Conservation (phyloP, 495 filamentous ascomycete species). For the Bacidia rubella region DNA sequence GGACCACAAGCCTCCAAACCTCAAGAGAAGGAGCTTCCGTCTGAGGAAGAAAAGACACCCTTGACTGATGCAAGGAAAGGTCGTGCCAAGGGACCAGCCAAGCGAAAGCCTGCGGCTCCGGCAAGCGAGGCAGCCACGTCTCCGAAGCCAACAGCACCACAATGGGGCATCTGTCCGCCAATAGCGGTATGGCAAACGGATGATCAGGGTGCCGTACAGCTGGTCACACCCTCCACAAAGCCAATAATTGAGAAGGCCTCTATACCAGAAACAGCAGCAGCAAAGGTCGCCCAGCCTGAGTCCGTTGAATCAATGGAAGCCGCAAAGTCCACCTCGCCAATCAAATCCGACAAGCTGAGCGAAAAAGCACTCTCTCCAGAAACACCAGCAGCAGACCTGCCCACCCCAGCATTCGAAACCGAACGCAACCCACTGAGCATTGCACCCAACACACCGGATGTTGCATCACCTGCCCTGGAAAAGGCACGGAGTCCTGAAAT, state of each 20-base stretch:
- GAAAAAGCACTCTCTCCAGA: background rate
- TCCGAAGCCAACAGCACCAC: conserved; percentile 2
- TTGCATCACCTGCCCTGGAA: background rate
- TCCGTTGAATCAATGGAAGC: background rate
- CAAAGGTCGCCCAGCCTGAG: too few species aligned
- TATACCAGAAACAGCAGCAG: background rate
- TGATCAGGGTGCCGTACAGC: conserved; percentile 19
- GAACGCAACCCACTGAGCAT: conserved; percentile 5
- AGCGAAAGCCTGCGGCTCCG: conserved; percentile 51
- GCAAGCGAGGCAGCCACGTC: conserved; percentile 18
- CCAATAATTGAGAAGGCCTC: background rate
- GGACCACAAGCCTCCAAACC: conserved; percentile 63
- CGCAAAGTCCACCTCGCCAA: background rate
- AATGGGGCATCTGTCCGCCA: conserved; percentile 28
- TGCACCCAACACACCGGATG: conserved; percentile 1
- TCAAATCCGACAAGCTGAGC: background rate
- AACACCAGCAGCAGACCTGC: background rate
- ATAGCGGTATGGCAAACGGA: conserved; percentile 41
- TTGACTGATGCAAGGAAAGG: conserved; percentile 79
- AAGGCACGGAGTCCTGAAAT: conserved; percentile 1
- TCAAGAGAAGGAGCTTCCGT: conserved; percentile 50
- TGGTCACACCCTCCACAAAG: background rate
- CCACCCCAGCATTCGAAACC: background rate
- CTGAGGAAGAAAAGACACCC: conserved; percentile 55
- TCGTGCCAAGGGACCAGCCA: conserved; percentile 72